A percentile compares a stretch with the other conserved stretches of the same genome.
phyloP scores from a whole-genome alignment of 495 filamentous ascomycete species.

The Friedmanniomyces simplex region DNA sequence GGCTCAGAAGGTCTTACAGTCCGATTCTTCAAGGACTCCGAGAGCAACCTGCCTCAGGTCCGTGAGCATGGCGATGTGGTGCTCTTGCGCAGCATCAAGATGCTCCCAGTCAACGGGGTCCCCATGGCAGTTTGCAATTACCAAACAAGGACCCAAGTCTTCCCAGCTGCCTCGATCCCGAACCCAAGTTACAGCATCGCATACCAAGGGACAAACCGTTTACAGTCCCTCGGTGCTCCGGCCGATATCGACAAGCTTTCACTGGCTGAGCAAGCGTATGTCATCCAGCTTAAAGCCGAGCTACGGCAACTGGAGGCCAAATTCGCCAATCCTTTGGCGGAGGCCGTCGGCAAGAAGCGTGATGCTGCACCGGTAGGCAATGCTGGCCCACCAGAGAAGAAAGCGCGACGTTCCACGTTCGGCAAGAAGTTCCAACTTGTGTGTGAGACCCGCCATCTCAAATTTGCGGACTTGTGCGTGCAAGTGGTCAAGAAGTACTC shows the following conservation, averaged over 20 bases:
- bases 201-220: constrained; percentile 7
- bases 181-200: constrained; percentile 12
- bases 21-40: constrained; percentile 18
- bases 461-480: constrained; percentile 51
- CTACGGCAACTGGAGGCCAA: neutral
- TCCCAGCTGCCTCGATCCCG: constrained; percentile 17
- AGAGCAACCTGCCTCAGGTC: constrained; percentile 19
- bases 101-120: neutral
- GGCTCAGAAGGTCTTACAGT: constrained; percentile 12
- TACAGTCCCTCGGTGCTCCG: constrained; percentile 3
- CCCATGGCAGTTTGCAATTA: constrained; percentile 12
- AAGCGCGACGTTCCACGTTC: neutral
- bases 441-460: constrained; percentile 3
- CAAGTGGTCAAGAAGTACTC: constrained; percentile 59
- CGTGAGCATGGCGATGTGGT: constrained; percentile 25
- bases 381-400: constrained; percentile 1
- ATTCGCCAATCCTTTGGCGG: neutral
- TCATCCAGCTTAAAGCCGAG: constrained; percentile 20
- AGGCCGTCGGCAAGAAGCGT: neutral
- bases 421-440: constrained; percentile 10
- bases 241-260: neutral
- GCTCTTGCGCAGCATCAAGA: constrained; percentile 22
- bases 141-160: constrained; percentile 4
- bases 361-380: neutral
- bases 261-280: constrained; percentile 22